These are phyloP conservation scores for Xylaria sp. DNA, from an alignment of 2,329 filamentous ascomycete genomes.

Conservation along the genomic window DNA sequence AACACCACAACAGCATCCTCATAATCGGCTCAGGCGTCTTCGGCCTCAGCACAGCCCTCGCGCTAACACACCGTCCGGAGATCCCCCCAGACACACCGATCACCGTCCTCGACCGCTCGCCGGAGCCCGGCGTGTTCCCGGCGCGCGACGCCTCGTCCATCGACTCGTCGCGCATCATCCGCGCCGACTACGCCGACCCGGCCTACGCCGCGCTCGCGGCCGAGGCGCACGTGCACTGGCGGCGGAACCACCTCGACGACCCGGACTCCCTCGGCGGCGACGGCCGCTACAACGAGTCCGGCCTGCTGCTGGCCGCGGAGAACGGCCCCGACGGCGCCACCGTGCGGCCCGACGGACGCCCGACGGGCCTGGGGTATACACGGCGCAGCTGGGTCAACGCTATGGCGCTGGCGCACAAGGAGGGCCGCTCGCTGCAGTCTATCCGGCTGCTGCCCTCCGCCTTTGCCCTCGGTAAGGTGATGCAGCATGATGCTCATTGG, in stretches of 20 bases:
- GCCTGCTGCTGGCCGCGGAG: constrained; percentile 73
- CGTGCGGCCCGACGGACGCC: constrained; percentile 50
- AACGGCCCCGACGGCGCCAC: constrained; percentile 37
- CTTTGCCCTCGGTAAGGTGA: constrained; percentile 57
- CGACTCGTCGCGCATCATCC: constrained; percentile 72
- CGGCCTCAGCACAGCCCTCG: constrained; percentile 65
- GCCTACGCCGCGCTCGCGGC: constrained; percentile 80
- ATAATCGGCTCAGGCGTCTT: constrained; percentile 71
- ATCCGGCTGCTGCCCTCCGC: constrained; percentile 59
- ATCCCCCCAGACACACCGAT: constrained; percentile 65
- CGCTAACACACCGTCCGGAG: constrained; percentile 71
- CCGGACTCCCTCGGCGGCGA: constrained; percentile 67
- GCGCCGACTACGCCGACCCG: constrained; percentile 82
- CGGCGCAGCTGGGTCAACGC: constrained; percentile 72
- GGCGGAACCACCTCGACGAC: constrained; percentile 63
- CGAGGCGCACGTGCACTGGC: constrained; percentile 76
- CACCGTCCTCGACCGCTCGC: constrained; percentile 68
- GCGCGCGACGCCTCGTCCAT: constrained; percentile 69
- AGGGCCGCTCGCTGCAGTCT: constrained; percentile 51
- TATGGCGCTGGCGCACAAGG: constrained; percentile 58
- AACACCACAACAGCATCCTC: constrained; percentile 59
- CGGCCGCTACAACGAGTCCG: constrained; percentile 76
- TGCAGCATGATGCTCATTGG: constrained; percentile 62
- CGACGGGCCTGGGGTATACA: constrained; percentile 68
- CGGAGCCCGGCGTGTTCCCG: constrained; percentile 64